Evolutionary conservation across 352 stramenopile genomes (phyloP), one percentile per base, ranked within the genome.

Genomic region (Globisporangium sylvaticum): DNA sequence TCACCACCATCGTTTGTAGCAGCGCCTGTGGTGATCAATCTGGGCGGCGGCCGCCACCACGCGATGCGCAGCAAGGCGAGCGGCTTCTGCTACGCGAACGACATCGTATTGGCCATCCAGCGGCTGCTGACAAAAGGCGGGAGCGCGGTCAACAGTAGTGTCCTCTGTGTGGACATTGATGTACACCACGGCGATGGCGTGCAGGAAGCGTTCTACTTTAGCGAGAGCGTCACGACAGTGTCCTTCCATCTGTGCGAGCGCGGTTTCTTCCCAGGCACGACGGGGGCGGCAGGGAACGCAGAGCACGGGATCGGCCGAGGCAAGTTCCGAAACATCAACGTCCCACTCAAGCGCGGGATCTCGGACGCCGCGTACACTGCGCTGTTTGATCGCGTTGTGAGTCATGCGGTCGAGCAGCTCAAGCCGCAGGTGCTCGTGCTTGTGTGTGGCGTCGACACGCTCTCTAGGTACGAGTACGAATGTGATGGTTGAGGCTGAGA

Each of bases 1-100:
- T 12, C 31, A 20, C 5, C n/a, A 27, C 1, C 10, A 24, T 18
- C 14, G 32, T 15, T 1, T 2, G 9, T 37, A 29, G 59, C 25
- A 58, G 59, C 59, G 39, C 60, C 69, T 10, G 62, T 84, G 4
- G 72, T 70, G 32, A 79, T 84, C 60, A 81, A 88, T 59, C 81
- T 84, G 29, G 80, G 77, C 10, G 81, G 84, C n/a, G 84, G 84
- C 3, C 69, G 81, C 4, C 84, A 92, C 66, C 84, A 92, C 60
- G 80, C 84, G 9, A 87, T 87, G 65, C 71, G 71, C 18, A 70
- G 62, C 55, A 70, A 78, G 31, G 84, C 81, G n/a, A 86, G 79
- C 46, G 84, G 84, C 6, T 90, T 90, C 66, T 92, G 84, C 64
- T 92, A 89, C 65, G 79, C 90, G 25, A 90, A 90, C 59, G 84